phyloP scores from a whole-genome alignment of 768 basidiomycete species.

The Neoboletus brunneissimus region DNA sequence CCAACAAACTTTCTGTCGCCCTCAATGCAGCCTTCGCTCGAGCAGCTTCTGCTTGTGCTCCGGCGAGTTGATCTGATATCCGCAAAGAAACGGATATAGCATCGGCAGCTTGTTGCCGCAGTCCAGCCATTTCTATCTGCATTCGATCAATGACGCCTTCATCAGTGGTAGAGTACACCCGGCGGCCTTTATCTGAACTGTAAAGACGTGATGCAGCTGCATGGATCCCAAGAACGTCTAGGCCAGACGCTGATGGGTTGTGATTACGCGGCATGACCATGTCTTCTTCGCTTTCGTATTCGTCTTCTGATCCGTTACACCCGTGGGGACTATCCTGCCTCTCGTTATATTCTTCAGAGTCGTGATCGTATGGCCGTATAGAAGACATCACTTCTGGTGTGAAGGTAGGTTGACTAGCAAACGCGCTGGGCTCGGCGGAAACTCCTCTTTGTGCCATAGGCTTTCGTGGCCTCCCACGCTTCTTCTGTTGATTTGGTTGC shows the following conservation, averaged over 20 bases:
- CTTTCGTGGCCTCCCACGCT: constrained; percentile 43
- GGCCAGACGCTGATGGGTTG: constrained; percentile 38
- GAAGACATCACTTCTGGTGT: constrained; percentile 27
- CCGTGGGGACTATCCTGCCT: constrained; percentile 38
- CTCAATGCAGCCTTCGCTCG: constrained; percentile 53
- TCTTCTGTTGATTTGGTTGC: constrained; percentile 31
- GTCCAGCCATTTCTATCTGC: constrained; percentile 59
- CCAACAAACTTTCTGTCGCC: constrained; percentile 54
- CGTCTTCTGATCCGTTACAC: constrained; percentile 47
- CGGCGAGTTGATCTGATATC: constrained; percentile 68
- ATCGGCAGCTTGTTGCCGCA: constrained; percentile 67
- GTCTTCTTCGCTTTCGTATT: constrained; percentile 69
- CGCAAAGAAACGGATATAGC: constrained; percentile 62
- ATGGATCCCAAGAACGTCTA: constrained; percentile 36
- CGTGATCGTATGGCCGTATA: constrained; percentile 28
- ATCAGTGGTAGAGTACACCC: constrained; percentile 32
- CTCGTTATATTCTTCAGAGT: constrained; percentile 40
- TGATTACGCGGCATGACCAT: constrained; percentile 45
- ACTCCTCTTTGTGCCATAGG: constrained; percentile 10
- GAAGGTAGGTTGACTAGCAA: constrained; percentile 16
- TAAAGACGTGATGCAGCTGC: constrained; percentile 42
- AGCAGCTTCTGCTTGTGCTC: constrained; percentile 59
- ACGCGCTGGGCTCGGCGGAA: constrained; percentile 13
- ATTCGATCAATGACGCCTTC: constrained; percentile 55
- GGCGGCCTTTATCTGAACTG: constrained; percentile 32